Evolutionary conservation across 805 yeast genomes (phyloP).

Genomic region (Wickerhamomyces sydowiorum): DNA sequence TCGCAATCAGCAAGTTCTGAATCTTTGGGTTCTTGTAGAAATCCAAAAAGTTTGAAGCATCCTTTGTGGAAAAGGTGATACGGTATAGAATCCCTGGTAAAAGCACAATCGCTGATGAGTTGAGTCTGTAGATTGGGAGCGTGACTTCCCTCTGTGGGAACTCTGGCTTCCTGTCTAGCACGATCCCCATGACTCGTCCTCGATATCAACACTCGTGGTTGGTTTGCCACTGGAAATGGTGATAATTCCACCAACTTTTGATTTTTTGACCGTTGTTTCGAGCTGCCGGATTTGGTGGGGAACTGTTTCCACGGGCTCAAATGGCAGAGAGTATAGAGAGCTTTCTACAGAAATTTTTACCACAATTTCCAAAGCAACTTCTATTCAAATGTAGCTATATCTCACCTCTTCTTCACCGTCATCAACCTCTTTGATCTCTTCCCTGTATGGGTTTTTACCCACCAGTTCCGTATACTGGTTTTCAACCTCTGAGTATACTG

Average conservation of each 20-base stretch:
- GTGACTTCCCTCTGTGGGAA: conserved; percentile 3
- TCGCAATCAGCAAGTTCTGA: conserved; percentile 18
- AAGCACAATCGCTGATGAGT: conserved; percentile 32
- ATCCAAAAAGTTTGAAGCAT: conserved; percentile 41
- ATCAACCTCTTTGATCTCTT: too few species aligned
- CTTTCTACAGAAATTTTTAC: too few species aligned
- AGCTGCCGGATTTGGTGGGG: neutral
- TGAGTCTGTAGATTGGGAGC: conserved; percentile 18
- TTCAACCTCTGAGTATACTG: neutral
- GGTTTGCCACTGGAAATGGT: neutral
- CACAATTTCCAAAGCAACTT: too few species aligned
- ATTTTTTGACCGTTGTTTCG: too few species aligned
- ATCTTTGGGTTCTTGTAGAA: conserved; percentile 27
- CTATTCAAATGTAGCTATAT: neutral
- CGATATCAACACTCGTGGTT: too few species aligned
- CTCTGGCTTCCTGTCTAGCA: neutral
- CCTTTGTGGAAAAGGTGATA: conserved; percentile 42
- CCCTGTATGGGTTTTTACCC: neutral
- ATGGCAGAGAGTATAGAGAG: too few species aligned
- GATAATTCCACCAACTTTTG: too few species aligned
- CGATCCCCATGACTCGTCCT: neutral
- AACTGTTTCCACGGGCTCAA: too few species aligned
- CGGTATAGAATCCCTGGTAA: conserved; percentile 61
- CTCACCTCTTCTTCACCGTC: too few species aligned
- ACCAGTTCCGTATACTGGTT: neutral